Base-by-base conservation (phyloP, 495 filamentous ascomycete genomes). In the Talaromyces trachyspermus region DNA sequence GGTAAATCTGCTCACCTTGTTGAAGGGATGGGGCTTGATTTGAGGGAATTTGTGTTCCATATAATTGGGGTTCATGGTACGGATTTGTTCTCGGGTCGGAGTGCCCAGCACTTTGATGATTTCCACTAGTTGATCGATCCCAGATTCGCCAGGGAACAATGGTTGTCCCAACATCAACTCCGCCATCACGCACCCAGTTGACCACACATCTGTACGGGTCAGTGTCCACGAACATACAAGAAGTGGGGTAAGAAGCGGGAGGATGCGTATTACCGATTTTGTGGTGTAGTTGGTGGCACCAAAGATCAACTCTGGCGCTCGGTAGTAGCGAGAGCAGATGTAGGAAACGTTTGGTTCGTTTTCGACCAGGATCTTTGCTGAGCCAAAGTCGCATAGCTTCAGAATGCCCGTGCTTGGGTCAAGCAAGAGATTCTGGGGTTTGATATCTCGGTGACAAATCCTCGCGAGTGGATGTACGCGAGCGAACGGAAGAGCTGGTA, bases 11-110 rank as follows among this genome's bases (percentile, higher is more conserved):
- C 54, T 47, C 67, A 86, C 84, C 78, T 97, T 98, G 62, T 86
- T 90, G 76, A 98, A 98, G 9, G 92, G 92, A 59, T 98, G 92
- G 30, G 92, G 92, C 73, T 99, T 99, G 76, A 99, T 99, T 62
- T 99, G 92, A 33, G 92, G 94, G 62, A 99, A 99, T 69, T 97
- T 97, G 69, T 99, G 92, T 68, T 97, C 92, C 92, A 99, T 99
- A 67, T 99, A 97, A 66, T 99, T 99, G 43, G 92, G 94, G 63
- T 99, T 99, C 94, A 99, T 99, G 39, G 92, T 99, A 46, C 92
- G 88, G 59, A 99, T 99, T 58, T 99, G 92, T 56, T 99, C 92
- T 17, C 92, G 77, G n/a, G 92, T 96, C 11, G 94, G 92, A 12
- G 92, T 99, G 18, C 92, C 92, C 47, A 99, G 76, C 46, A 99